Base-by-base conservation (phyloP, 768 basidiomycete species). In the Lentinula sp. region DNA sequence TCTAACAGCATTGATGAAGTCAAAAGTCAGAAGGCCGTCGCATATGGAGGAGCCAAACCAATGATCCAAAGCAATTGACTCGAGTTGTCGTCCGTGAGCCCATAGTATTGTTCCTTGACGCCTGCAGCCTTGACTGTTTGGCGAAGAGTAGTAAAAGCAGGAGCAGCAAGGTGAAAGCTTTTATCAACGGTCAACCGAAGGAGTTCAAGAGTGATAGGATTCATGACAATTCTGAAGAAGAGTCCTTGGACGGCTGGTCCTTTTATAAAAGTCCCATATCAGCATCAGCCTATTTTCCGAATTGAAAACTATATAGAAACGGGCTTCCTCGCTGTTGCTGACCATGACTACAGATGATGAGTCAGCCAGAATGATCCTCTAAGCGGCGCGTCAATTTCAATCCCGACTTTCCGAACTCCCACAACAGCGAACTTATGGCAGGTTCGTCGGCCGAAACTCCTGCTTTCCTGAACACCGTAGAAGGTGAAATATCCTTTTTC, bases 401-500 rank as follows among this genome's bases (percentile, higher is more conserved):
- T 50, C 16, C 28, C 49, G 23, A 50, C 49, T 18, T n/a, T 55
- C 52, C 8, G 16, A 40, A 55, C 8, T 40, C 18, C 34, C 35
- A 37, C 21, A 40, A 35, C 35, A 34, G 34, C 34, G 13, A 21
- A 21, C 31, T 16, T 3, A 56, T 56, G 55, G 61, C 61, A 2
- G 52, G 49, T 16, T 57, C 61, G 49, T 60, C 59, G 11, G 31
- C 51, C 8, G 57, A 59, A 32, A 48, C 57, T 23, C 40, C 49
- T 43, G 59, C 59, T 34, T 86, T 88, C 68, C 83, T 94, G 43
- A 80, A 87, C 68, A 85, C 83, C 6, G 82, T 91, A 57, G 84
- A 87, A 65, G 93, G 93, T 43, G 93, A 95, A 71, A 90, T 93
- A 51, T 80, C 89, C 8, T 89, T 95, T 73, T 93, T 94, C 70